These are phyloP conservation scores for Claviceps capensis DNA, from an alignment of 2,329 filamentous ascomycete genomes.

Conservation along the genomic window DNA sequence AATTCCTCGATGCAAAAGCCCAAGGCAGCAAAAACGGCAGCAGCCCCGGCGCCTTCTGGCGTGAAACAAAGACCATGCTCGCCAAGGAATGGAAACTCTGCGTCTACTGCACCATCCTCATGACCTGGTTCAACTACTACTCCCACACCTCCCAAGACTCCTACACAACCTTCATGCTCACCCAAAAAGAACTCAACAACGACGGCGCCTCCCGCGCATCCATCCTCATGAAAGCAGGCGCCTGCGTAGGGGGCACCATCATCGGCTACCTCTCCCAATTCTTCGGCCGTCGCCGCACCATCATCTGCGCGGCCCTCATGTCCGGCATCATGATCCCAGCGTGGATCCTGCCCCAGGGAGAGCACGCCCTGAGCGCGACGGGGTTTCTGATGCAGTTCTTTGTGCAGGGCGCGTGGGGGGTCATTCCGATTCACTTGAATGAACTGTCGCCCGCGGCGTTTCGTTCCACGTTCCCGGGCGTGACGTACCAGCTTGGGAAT, in stretches of 20 bases:
- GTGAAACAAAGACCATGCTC: constrained; percentile 55
- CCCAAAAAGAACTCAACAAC: constrained; percentile 55
- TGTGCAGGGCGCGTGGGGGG: constrained; percentile 51
- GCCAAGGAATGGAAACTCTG: constrained; percentile 61
- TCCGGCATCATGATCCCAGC: constrained; percentile 52
- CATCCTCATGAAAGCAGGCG: constrained; percentile 71
- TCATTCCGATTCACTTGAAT: constrained; percentile 61
- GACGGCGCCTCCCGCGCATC: constrained; percentile 53
- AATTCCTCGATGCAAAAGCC: constrained; percentile 58
- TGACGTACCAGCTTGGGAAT: constrained; percentile 63
- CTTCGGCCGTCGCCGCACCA: constrained; percentile 56
- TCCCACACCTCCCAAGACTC: constrained; percentile 70
- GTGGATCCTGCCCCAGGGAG: constrained; percentile 53
- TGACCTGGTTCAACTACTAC: constrained; percentile 66
- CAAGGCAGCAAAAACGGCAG: constrained; percentile 38
- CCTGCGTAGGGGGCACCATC: constrained; percentile 59
- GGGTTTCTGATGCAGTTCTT: constrained; percentile 61
- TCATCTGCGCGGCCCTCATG: constrained; percentile 45
- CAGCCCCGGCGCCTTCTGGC: constrained; percentile 46
- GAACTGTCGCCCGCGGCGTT: constrained; percentile 59
- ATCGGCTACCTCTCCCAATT: constrained; percentile 66
- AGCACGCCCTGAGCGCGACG: constrained; percentile 44
- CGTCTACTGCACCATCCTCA: constrained; percentile 63
- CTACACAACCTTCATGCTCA: constrained; percentile 69
- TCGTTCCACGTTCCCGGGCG: constrained; percentile 56